A percentile compares a stretch with the other conserved stretches of the same genome.
These are phyloP conservation scores for Pestalotiopsis sp. DNA, from an alignment of 2,329 filamentous ascomycete species.

Conservation along the genomic window DNA sequence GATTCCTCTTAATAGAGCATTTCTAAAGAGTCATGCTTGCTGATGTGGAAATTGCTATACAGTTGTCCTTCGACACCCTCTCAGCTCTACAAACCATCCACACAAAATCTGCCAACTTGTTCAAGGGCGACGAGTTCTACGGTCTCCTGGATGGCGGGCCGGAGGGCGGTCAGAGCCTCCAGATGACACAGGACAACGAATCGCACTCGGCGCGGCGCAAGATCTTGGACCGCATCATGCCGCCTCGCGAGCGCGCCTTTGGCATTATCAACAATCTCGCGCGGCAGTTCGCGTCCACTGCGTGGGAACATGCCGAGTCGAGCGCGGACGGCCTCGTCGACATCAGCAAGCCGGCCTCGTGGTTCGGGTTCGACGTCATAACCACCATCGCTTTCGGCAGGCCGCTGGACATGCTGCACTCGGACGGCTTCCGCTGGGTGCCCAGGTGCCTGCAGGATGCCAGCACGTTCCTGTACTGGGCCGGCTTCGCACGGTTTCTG, in stretches of 20 bases:
- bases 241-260: conserved; percentile 6
- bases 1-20: neutral
- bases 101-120: conserved; percentile 8
- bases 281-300: neutral
- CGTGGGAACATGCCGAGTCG: neutral
- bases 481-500: conserved; percentile 3
- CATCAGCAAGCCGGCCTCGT: conserved; percentile 6
- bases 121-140: conserved; percentile 15
- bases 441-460: conserved; percentile 9
- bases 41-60: neutral
- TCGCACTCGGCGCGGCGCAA: conserved; percentile 8
- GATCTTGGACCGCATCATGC: conserved; percentile 9
- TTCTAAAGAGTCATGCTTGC: neutral
- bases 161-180: conserved; percentile 9
- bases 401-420: conserved; percentile 3
- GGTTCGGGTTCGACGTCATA: conserved; percentile 12
- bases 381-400: conserved; percentile 4
- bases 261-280: conserved; percentile 4
- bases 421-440: conserved; percentile 5
- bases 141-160: conserved; percentile 11
- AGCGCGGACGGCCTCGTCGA: neutral
- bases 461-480: conserved; percentile 11
- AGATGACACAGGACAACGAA: conserved; percentile 8
- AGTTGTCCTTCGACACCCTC: conserved; percentile 12
- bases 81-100: conserved; percentile 13